Base-by-base conservation (phyloP, 441 rosid species). In the Biscutella auriculata region DNA sequence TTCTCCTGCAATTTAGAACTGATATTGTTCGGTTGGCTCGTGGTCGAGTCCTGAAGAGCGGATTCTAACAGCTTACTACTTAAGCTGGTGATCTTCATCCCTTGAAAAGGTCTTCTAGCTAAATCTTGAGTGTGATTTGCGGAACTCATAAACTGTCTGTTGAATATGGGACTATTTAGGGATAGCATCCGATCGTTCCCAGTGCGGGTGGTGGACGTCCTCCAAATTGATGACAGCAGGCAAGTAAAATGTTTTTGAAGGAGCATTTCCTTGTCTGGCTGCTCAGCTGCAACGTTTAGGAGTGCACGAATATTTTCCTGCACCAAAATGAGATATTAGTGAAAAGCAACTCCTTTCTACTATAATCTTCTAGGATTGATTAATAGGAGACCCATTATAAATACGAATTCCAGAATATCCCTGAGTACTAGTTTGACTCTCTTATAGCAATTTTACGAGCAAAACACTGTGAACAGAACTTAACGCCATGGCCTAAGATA, bases 201-300 rank as follows among this genome's bases (percentile, higher is more conserved):
- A 57, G 32, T 42, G 53, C 29, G 67, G 39, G 71, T 62, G 39
- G 71, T 62, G 23, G 23, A 68, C 50, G 45, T 69, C 82, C 77
- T 82, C 99, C 99, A 88, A 11, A 81, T 78, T 11, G 97, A 71
- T 51, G 97, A 76, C 57, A 94, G 87, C 65, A 94, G 69, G 47
- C 90, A 89, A 9, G 90, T 77, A 66, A 88, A 94, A 76, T 94
- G 99, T 74, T 72, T 88, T 72, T 86, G 99, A 46, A 94, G 90
- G 53, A 94, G 96, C 60, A 78, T 79, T 73, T 94, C 99, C 29
- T 73, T 77, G 70, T 94, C 95, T 62, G 85, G 87, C 76, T 78
- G 88, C 70, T 83, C 95, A 35, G 82, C 71, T 57, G 82, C 81
- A 75, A 82, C 76, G 68, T 76, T 79, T 66, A 94, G 73, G 52